Conservation (phyloP, 2,329 filamentous ascomycete species). For the Colletotrichum spinosum region DNA sequence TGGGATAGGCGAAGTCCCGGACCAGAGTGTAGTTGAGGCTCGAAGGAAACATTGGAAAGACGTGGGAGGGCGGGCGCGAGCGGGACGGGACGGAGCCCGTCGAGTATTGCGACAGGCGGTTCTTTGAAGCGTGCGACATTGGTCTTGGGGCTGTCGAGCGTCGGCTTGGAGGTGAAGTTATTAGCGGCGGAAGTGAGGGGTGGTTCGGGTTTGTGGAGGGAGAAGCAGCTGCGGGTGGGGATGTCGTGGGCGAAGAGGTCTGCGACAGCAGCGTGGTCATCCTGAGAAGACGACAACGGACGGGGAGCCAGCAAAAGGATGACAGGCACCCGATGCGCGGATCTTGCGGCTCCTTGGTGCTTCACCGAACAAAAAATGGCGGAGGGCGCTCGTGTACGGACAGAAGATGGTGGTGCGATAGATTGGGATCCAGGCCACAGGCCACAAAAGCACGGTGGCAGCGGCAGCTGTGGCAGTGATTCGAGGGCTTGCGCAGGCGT, state of each 20-base stretch:
- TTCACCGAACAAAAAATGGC: constrained; percentile 24
- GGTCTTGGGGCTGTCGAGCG: constrained; percentile 73
- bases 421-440: background rate
- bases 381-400: constrained; percentile 1
- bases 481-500: constrained; percentile 25
- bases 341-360: constrained; percentile 32
- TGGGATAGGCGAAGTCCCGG: constrained; percentile 93
- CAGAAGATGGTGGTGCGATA: constrained; percentile 7
- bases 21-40: constrained; percentile 90
- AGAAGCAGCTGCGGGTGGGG: constrained; percentile 61
- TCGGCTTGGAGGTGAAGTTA: constrained; percentile 68
- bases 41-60: constrained; percentile 86
- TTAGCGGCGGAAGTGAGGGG: constrained; percentile 66
- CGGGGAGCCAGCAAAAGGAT: constrained; percentile 39
- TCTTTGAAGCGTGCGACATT: constrained; percentile 82
- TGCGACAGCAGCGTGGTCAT: constrained; percentile 69
- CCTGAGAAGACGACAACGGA: constrained; percentile 34
- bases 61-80: constrained; percentile 83
- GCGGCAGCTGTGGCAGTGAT: background rate
- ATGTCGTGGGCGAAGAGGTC: constrained; percentile 65
- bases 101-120: constrained; percentile 87
- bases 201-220: constrained; percentile 62
- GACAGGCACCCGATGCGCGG: constrained; percentile 42
- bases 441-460: constrained; percentile 3
- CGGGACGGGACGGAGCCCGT: constrained; percentile 74